Evolutionary conservation across 139 green algal species (phyloP), one percentile per base, ranked within the genome.

Genomic region (Chlamydomonas sp.): DNA sequence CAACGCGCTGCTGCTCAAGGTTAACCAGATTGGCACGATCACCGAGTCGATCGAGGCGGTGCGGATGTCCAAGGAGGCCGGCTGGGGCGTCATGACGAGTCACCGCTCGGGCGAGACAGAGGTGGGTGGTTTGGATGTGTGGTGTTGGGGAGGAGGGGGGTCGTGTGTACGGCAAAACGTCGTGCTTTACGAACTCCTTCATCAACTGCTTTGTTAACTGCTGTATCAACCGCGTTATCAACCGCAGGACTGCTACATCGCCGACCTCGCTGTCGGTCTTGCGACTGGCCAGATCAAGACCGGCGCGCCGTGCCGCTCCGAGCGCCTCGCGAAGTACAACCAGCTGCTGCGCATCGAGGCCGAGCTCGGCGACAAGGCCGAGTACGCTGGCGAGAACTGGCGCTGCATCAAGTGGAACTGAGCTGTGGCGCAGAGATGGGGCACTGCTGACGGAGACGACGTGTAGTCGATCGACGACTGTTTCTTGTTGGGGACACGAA

Each of bases 321-420:
- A 99, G 90, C 88, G 95, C 50, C 75, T 96, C 43, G 85, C 94
- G 70, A 99, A 99, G 86, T 99, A 99, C 90, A 99, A 99, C 85
- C 93, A 99, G 89, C 85, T 99, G 69, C 79, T 99, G 72, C 84
- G 95, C 61, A 99, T 99, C 71, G 95, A 99, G 87, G 88, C 97
- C 73, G 79, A 88, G 79, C 65, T 88, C 33, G 82, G 82, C 5
- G 69, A 49, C 20, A 69, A 74, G 31, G 74, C 82, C 8, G 72
- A 83, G 36, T 95, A 92, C 64, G 90, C 88, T 57, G 89, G 88
- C 54, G 86, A 92, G 43, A 78, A 85, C 67, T 93, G 84, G 80
- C 79, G 84, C 60, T 75, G 87, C 83, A 95, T 96, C 58, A 48
- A 49, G 50, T 84, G 75, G 75, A 30, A 62, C 8, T 10, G 6